Evolutionary conservation across 2,329 filamentous ascomycete species (phyloP).

Genomic region (Sporothrix humicola): DNA sequence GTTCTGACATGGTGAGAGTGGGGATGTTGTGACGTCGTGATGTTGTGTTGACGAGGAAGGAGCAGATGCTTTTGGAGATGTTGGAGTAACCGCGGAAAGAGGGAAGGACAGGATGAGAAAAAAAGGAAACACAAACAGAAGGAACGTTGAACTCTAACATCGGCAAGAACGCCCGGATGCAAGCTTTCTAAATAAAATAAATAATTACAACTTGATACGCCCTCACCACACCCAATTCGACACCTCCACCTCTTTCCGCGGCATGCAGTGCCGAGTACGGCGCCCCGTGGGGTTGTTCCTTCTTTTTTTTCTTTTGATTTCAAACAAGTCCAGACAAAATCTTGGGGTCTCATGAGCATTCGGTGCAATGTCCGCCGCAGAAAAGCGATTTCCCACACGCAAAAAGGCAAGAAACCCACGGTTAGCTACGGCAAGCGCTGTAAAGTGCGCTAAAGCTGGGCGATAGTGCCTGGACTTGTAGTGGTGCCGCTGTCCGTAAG

Average conservation of each 20-base stretch:
- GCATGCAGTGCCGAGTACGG: neutral
- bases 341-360: constrained; percentile 13
- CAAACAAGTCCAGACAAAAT: too few species aligned
- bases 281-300: neutral
- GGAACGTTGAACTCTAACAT: neutral
- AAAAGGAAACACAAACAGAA: neutral
- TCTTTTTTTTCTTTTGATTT: too few species aligned
- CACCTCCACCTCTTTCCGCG: neutral
- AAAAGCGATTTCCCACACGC: neutral
- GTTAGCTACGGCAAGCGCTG: neutral
- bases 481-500: neutral
- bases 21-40: neutral
- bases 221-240: neutral
- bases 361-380: constrained; percentile 6
- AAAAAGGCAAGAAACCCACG: neutral
- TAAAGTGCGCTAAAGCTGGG: neutral
- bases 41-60: constrained; percentile 3
- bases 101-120: neutral
- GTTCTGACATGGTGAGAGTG: constrained; percentile 2
- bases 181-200: neutral
- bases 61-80: neutral
- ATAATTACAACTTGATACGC: neutral
- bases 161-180: neutral
- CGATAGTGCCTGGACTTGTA: neutral
- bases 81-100: neutral